Percentiles rank a stretch among this genome's conserved stretches.
phyloP scores from a whole-genome alignment of 2,329 filamentous ascomycete species.

The Phaeosphaeria sp. region DNA sequence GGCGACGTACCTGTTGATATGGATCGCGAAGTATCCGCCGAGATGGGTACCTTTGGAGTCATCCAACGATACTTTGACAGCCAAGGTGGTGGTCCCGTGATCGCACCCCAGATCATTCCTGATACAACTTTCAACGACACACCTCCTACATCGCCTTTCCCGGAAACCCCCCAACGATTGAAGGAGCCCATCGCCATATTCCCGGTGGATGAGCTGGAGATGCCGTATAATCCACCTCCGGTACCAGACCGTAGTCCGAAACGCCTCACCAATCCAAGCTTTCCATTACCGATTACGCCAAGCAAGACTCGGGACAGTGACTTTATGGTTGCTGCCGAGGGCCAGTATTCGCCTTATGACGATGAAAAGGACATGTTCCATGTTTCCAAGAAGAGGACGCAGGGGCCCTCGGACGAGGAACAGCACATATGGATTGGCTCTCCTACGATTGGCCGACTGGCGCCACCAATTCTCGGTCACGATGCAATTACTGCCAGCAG shows the following conservation, averaged over 20 bases:
- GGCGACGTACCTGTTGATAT: conserved; percentile 28
- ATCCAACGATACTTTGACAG: conserved; percentile 41
- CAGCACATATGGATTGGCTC: conserved; percentile 25
- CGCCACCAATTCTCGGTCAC: conserved; percentile 42
- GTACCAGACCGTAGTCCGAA: conserved; percentile 35
- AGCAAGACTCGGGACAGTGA: conserved; percentile 25
- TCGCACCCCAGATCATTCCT: conserved; percentile 12
- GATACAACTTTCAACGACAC: conserved; percentile 16
- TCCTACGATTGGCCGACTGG: conserved; percentile 31
- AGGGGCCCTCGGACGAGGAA: conserved; percentile 9
- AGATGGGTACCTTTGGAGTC: conserved; percentile 33
- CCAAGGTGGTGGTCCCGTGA: conserved; percentile 22
- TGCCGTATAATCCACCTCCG: conserved; percentile 19
- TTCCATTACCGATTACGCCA: conserved; percentile 18
- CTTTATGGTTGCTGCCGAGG: conserved; percentile 29
- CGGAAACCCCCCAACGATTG: conserved; percentile 11
- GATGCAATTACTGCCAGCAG: conserved; percentile 36
- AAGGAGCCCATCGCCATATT: conserved; percentile 19
- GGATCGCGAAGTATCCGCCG: conserved; percentile 27
- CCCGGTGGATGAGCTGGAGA: conserved; percentile 21
- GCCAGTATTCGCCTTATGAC: conserved; percentile 31
- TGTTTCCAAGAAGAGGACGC: conserved; percentile 15
- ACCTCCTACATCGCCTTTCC: conserved; percentile 14
- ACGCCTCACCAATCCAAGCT: conserved; percentile 24
- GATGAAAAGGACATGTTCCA: conserved; percentile 17